A percentile compares a stretch with the other conserved stretches of the same genome.
Conservation (phyloP, 1,284 basidiomycete genomes). For the Cutaneotrichosporon arboriforme region DNA sequence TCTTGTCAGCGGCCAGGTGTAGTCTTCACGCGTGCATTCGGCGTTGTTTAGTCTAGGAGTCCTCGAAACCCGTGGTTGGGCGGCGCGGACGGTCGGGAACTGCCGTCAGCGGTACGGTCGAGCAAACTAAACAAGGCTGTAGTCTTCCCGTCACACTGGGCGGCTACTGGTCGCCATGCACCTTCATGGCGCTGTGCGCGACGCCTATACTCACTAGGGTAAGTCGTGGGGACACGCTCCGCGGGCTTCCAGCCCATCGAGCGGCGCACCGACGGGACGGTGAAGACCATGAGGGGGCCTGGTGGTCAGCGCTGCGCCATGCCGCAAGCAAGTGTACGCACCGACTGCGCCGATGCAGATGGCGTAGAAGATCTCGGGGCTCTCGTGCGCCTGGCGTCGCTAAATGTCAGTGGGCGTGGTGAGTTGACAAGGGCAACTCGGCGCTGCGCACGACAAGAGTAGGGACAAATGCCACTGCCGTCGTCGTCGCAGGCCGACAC, state of each 20-base stretch:
- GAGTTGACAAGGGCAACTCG: too few relatives aligned
- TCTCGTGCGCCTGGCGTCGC: slow-evolving; percentile 83
- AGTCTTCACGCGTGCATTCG: slow-evolving; percentile 3
- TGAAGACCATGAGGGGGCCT: slow-evolving; percentile 70
- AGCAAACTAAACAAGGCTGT: too few relatives aligned
- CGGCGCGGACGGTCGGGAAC: slow-evolving; percentile 41
- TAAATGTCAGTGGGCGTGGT: slow-evolving; percentile 36
- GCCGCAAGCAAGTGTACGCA: slow-evolving; percentile 14
- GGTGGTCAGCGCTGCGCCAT: slow-evolving; percentile 1
- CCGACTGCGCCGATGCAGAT: slow-evolving; percentile 60
- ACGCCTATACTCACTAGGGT: slow-evolving; percentile 63
- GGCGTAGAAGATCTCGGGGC: slow-evolving; percentile 86
- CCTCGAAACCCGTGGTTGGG: slow-evolving; percentile 36
- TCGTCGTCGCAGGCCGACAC: not conserved
- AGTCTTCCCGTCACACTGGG: too few relatives aligned
- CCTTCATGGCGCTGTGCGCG: too few relatives aligned
- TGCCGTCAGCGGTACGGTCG: slow-evolving; percentile 8
- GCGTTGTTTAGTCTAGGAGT: slow-evolving; percentile 22
- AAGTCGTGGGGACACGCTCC: slow-evolving; percentile 73
- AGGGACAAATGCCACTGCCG: not conserved
- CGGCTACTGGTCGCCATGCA: too few relatives aligned
- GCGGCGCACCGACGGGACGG: slow-evolving; percentile 73
- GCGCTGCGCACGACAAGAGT: too few relatives aligned
- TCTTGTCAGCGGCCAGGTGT: not conserved
- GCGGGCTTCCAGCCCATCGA: slow-evolving; percentile 66